Base-by-base conservation (phyloP, 805 yeast species). In the Ogataea haglerorum region DNA sequence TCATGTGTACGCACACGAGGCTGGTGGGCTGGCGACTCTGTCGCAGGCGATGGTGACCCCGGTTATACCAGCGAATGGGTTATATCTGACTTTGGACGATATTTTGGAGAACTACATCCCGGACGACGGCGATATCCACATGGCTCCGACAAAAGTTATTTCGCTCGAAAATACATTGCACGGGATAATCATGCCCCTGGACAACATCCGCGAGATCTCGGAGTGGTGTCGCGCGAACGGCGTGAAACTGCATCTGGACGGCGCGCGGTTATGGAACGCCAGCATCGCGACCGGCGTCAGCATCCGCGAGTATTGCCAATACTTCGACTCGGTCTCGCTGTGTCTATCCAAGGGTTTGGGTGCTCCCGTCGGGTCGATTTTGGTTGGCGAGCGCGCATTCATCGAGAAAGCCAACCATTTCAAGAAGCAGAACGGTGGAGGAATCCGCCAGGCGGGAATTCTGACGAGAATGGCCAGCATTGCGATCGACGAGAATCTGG, bases 211-310 rank as follows among this genome's bases (percentile, higher is more conserved):
- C 42, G 74, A 76, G 42, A 88, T 89, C 51, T 72, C 82, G 23
- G 72, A 64, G 31, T 88, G 84, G 72, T 85, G 90, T 47, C 68
- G 70, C 42, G 76, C 65, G 23, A 72, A 82, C 53, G 71, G 69
- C 42, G 67, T 85, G 42, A 73, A 69, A 45, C 63, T 88, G 52
- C 96, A 89, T 57, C 76, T 89, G 53, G 96, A 89, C 60, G 96
- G 96, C 46, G 96, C 96, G 10, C 75, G 96, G 52, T 66, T 89
- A 40, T 87, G 89, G 86, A 85, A 85, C 58, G 96, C 95, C 10
- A 71, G 80, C 17, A 85, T 74, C 7, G 89, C 75, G 25, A 78
- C 88, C 12, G 86, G 82, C 17, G 69, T 83, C 27, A 64, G 87
- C 12, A 63, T 88, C 42, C 62, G 60, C n/a, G 84, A 85, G 54